Evolutionary conservation across 139 green algal genomes (phyloP), one percentile per base, ranked within the genome.

Genomic region (Micractinium conductrix): DNA sequence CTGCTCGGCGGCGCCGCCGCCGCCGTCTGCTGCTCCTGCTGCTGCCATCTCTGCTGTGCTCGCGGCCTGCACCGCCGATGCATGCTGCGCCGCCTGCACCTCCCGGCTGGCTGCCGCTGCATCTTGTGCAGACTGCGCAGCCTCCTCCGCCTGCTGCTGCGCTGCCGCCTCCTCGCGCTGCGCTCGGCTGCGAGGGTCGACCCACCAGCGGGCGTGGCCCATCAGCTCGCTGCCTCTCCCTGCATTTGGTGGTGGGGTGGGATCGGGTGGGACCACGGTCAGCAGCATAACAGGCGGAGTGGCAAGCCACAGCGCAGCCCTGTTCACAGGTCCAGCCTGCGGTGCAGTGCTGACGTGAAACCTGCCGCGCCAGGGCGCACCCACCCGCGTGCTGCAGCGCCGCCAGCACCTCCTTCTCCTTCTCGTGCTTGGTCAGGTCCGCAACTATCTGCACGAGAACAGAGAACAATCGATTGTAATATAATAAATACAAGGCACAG

Each of bases 41-140:
- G 12, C n/a, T 9, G 17, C 48, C n/a, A 19, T 35, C 28, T 43
- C 58, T 5, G 67, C 58, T 1, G n/a, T 14, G 40, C n/a, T 48
- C 7, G 83, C 87, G 75, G 81, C 86, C 53, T 85, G 76, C n/a
- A 89, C 43, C 21, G 72, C 87, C 24, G 30, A 67, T 26, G 76
- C 76, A 14, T 82, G 76, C 76, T 37, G 35, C 30, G 76, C 76
- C 26, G 76, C 58, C 37, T 73, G 76, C 40, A 82, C 76, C 58
- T 71, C 76, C 14, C 38, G 14, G 1, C 38, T 50, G 24, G 74
- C 74, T 0, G 55, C 74, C 22, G 21, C 50, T 35, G 74, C 72
- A 4, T 43, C 72, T 2, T 26, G 0, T 14, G 43, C 72, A 12
- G 72, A n/a, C 24, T 43, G 43, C 14, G 30, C 28, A 24, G 35